Conservation (phyloP, 2,329 filamentous ascomycete genomes). For the Arachnopeziza araneosa region DNA sequence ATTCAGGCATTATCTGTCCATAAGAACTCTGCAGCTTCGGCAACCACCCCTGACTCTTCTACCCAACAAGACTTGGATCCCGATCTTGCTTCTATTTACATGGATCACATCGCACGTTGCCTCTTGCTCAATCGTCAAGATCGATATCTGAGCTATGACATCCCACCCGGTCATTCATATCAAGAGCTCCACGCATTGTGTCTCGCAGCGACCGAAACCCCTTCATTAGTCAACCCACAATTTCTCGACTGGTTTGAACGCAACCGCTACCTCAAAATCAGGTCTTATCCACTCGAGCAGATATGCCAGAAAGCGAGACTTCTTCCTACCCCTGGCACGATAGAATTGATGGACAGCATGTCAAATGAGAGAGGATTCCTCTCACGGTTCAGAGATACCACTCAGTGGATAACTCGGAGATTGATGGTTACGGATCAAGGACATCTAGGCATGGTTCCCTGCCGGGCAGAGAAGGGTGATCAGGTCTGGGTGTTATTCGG, state of each 20-base stretch:
- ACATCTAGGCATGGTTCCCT: conserved; percentile 10
- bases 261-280: conserved; percentile 2
- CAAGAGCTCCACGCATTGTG: not conserved
- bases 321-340: not conserved
- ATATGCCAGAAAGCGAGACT: not conserved
- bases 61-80: not conserved
- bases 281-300: not conserved
- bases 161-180: not conserved
- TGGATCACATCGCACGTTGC: not conserved
- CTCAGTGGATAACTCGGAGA: conserved; percentile 6
- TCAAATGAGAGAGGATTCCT: conserved; percentile 1
- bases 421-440: conserved; percentile 4
- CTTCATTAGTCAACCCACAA: not conserved
- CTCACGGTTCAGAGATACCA: conserved; percentile 5
- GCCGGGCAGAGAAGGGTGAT: conserved; percentile 10
- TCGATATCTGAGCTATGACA: conserved; percentile 4
- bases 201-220: conserved; percentile 1
- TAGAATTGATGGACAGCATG: not conserved
- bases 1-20: not conserved
- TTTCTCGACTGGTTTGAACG: conserved; percentile 10
- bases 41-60: not conserved
- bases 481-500: conserved; percentile 16
- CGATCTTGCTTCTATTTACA: not conserved
- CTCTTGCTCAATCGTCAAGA: conserved; percentile 9
- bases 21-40: not conserved